Evolutionary conservation across 139 green algal species (phyloP).

Genomic region (Picochlorum sp.): DNA sequence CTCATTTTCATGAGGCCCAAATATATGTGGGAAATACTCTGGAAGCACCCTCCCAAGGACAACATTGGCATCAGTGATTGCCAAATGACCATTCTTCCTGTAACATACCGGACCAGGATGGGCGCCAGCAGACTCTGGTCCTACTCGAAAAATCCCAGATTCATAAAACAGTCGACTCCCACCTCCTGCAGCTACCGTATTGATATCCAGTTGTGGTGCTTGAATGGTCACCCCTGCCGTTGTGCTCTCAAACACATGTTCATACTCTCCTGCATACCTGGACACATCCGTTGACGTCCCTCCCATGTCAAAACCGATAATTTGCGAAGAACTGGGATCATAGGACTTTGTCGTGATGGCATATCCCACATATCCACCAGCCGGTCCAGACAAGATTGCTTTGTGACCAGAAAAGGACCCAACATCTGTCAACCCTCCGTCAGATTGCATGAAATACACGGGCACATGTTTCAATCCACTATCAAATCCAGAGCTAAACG

Average conservation of each 20-base stretch:
- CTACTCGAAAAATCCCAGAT: constrained; percentile 57
- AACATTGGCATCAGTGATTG: constrained; percentile 94
- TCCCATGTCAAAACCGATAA: constrained; percentile 99
- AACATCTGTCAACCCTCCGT: constrained; percentile 72
- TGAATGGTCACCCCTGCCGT: constrained; percentile 76
- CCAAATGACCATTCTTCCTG: constrained; percentile 77
- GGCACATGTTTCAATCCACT: constrained; percentile 53
- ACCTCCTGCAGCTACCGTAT: constrained; percentile 93
- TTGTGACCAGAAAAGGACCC: constrained; percentile 80
- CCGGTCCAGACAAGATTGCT: constrained; percentile 89
- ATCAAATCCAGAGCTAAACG: constrained; percentile 81
- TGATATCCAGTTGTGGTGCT: constrained; percentile 97
- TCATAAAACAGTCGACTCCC: constrained; percentile 75
- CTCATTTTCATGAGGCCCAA: constrained; percentile 68
- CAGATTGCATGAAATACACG: constrained; percentile 66
- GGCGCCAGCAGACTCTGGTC: constrained; percentile 86
- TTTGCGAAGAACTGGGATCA: constrained; percentile 32
- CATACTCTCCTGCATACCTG: constrained; percentile 74
- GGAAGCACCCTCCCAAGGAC: constrained; percentile 85
- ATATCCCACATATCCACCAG: constrained; percentile 83
- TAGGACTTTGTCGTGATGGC: constrained; percentile 71
- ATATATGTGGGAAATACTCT: constrained; percentile 92
- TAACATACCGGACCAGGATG: constrained; percentile 95
- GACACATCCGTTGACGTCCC: constrained; percentile 85
- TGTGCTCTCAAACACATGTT: constrained; percentile 90